Base-by-base conservation (phyloP, 148 eudicot genomes). In the Polygonum aviculare region DNA sequence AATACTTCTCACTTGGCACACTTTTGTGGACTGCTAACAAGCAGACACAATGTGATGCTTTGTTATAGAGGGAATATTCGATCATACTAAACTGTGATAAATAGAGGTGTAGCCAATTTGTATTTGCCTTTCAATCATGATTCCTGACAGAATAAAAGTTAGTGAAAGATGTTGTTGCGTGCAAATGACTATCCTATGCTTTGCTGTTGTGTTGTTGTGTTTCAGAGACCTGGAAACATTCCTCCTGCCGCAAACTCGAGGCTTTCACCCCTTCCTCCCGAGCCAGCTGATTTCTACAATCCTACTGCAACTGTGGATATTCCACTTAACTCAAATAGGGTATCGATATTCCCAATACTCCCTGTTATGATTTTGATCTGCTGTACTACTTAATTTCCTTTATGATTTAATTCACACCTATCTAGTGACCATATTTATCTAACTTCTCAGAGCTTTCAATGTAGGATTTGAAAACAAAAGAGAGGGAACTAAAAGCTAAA, bases 181-280 rank as follows among this genome's bases (percentile, higher is more conserved):
- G 2, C 15, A 26, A 26, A 0, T 26, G 31, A 26, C 31, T 1
- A 26, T 26, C 31, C 31, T 26, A 26, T 26, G 31, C 47, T 21
- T 16, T 71, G 15, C 31, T 74, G 40, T 51, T 8, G 39, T 55
- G 26, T n/a, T 54, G 47, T 63, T 40, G 22, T 19, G 52, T 48
- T 72, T 44, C 81, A 93, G 98, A 84, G 78, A 80, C 85, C 87
- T 65, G 92, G 90, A 76, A 88, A 82, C 79, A 91, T 82, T 74
- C 89, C 93, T 76, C 80, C 91, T 63, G 90, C 88, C 51, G 49
- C 92, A 78, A 94, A 86, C 62, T 88, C 98, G 47, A 86, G 95
- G 84, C 95, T 92, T 77, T 80, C 95, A 26, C 98, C 97, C 40
- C 97, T 92, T 80, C 93, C 96, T 75, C 97, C 88, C 39, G 98